These are phyloP conservation scores for Eimeria sp. DNA, from an alignment of 169 alveolate genomes.

Conservation along the genomic window DNA sequence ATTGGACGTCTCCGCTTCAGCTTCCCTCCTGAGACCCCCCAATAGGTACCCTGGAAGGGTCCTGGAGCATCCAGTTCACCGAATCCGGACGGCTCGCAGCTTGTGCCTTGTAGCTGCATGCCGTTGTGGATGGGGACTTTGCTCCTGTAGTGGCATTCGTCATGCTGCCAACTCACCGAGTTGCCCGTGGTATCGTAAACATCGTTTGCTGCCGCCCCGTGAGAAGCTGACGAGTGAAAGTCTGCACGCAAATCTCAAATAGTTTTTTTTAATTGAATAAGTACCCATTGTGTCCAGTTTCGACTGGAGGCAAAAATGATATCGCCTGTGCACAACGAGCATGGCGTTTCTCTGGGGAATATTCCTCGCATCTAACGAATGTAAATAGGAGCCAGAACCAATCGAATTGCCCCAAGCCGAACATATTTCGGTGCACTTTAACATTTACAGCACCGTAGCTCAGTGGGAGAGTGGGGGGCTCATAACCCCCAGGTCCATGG, in stretches of 20 bases:
- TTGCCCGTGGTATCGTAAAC: not conserved
- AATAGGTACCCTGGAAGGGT: not conserved
- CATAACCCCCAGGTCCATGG: conserved; percentile 98
- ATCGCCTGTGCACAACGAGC: not conserved
- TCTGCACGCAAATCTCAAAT: conserved; percentile 2
- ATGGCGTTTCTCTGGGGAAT: not conserved
- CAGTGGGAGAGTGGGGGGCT: conserved; percentile 98
- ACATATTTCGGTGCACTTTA: not conserved
- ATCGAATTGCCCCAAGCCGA: not conserved
- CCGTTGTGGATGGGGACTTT: not conserved
- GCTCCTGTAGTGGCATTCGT: not conserved
- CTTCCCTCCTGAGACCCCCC: not conserved
- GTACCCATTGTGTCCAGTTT: not conserved
- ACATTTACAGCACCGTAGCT: conserved; percentile 94
- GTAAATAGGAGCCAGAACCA: not conserved
- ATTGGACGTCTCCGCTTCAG: not conserved
- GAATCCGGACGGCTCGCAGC: not conserved
- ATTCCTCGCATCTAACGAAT: not conserved
- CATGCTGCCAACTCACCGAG: not conserved
- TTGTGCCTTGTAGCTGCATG: not conserved
- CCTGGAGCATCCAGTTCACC: not conserved
- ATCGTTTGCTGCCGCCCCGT: conserved; percentile 39
- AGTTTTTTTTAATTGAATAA: not conserved
- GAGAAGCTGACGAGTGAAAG: conserved; percentile 30
- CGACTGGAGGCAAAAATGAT: not conserved